Evolutionary conservation across 768 basidiomycete species (phyloP).

Genomic region (Asterophora lycoperdoides): DNA sequence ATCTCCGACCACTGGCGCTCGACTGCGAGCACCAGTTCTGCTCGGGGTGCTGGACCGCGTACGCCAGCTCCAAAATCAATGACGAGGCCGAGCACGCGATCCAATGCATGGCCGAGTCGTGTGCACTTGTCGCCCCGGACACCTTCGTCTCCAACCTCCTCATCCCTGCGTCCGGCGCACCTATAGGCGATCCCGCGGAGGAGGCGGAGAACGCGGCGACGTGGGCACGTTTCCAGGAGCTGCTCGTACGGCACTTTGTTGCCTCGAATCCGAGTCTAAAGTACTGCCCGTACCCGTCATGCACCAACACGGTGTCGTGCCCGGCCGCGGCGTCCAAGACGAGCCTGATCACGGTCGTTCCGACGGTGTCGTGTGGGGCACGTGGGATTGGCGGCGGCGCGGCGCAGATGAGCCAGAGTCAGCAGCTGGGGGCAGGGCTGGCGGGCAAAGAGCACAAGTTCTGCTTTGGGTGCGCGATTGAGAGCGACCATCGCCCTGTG

Average conservation of each 20-base stretch:
- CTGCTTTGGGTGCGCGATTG: conserved; percentile 92
- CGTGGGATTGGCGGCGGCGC: conserved; percentile 40
- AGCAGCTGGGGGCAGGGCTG: conserved; percentile 23
- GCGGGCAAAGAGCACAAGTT: conserved; percentile 65
- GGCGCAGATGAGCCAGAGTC: conserved; percentile 29
- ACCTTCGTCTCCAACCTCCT: conserved; percentile 56
- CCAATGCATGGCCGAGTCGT: conserved; percentile 79
- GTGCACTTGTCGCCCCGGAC: conserved; percentile 62
- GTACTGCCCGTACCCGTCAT: conserved; percentile 94
- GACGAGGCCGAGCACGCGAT: conserved; percentile 73
- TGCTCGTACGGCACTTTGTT: conserved; percentile 89
- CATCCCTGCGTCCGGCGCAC: conserved; percentile 26
- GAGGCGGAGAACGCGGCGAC: conserved; percentile 44
- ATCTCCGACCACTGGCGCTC: conserved; percentile 60
- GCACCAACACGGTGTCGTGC: conserved; percentile 93
- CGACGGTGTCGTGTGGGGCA: conserved; percentile 83
- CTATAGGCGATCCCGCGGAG: conserved; percentile 20
- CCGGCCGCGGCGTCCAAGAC: conserved; percentile 72
- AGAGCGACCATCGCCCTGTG: conserved; percentile 88
- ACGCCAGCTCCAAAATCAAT: conserved; percentile 73
- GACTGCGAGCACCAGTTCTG: conserved; percentile 86
- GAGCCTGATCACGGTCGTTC: conserved; percentile 74
- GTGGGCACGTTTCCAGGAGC: conserved; percentile 75
- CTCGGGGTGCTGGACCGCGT: conserved; percentile 78
- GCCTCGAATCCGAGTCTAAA: conserved; percentile 76